phyloP scores from a whole-genome alignment of 305 asterid species.

The Nicotiana rustica region DNA sequence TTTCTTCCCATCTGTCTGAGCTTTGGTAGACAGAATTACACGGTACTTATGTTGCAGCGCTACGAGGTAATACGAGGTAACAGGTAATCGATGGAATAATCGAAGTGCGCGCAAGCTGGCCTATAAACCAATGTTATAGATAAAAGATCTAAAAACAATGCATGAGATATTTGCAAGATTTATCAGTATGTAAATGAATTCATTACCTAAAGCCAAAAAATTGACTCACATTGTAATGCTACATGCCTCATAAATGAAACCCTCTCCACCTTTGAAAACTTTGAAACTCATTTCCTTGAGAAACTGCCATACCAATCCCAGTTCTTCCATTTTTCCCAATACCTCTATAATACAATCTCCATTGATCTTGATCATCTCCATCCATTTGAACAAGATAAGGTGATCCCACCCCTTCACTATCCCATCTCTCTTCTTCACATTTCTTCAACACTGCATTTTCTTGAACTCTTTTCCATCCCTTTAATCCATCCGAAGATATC shows the following conservation, averaged over 20 bases:
- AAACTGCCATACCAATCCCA: constrained; percentile 84
- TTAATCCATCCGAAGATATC: constrained; percentile 71
- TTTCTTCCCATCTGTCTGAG: background rate
- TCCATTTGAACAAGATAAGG: constrained; percentile 84
- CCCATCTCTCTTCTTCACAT: constrained; percentile 70
- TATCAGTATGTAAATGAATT: background rate
- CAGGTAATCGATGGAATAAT: no score
- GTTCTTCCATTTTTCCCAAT: constrained; percentile 69
- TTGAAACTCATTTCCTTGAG: constrained; percentile 52
- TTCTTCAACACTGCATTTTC: constrained; percentile 58
- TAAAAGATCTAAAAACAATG: background rate
- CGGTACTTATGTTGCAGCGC: fast-evolving
- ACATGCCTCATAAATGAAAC: constrained; percentile 58
- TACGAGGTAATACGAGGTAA: background rate
- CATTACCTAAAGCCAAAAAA: background rate
- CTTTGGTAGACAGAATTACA: background rate
- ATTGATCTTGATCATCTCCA: constrained; percentile 56
- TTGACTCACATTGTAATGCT: background rate
- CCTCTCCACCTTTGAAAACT: constrained; percentile 71
- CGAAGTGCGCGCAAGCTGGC: background rate
- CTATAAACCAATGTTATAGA: no score
- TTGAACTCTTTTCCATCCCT: constrained; percentile 64
- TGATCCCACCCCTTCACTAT: constrained; percentile 75
- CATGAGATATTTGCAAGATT: background rate
- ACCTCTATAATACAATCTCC: constrained; percentile 90